phyloP scores from a whole-genome alignment of 176 grass and related monocot species.

The Carex pumila region DNA sequence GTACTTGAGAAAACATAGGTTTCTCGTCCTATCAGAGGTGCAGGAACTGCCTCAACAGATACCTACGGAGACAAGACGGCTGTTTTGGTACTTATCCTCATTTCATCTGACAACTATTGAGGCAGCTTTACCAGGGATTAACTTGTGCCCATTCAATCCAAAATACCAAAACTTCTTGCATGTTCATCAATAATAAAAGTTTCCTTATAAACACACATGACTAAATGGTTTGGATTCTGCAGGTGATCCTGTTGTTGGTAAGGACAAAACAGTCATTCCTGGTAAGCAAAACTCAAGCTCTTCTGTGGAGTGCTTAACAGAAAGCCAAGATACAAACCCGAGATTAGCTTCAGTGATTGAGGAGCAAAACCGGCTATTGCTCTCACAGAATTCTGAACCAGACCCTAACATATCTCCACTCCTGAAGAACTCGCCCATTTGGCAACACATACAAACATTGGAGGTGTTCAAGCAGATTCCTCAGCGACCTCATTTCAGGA shows the following conservation, averaged over 20 bases:
- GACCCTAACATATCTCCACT: background rate
- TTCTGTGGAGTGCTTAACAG: background rate
- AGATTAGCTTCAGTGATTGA: background rate
- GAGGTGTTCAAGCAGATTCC: slow-evolving; percentile 10
- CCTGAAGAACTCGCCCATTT: background rate
- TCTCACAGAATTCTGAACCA: background rate
- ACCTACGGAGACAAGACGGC: background rate
- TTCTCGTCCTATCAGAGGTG: background rate
- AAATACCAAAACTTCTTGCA: background rate
- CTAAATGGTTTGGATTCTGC: background rate
- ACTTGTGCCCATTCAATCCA: background rate
- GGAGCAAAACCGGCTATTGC: background rate
- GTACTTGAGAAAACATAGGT: background rate
- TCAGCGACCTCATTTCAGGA: background rate
- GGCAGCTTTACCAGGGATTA: background rate
- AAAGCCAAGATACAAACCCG: background rate
- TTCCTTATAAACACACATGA: background rate
- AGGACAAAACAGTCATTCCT: background rate
- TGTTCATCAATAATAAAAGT: background rate
- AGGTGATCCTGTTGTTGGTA: background rate
- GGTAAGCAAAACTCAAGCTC: slow-evolving; percentile 1
- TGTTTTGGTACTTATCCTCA: background rate
- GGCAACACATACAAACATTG: background rate
- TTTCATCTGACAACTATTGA: background rate
- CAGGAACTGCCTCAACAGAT: background rate